Percentiles rank a stretch among this genome's conserved stretches.
Conservation (phyloP, 1,284 basidiomycete species). For the Irpex rosettiformis region DNA sequence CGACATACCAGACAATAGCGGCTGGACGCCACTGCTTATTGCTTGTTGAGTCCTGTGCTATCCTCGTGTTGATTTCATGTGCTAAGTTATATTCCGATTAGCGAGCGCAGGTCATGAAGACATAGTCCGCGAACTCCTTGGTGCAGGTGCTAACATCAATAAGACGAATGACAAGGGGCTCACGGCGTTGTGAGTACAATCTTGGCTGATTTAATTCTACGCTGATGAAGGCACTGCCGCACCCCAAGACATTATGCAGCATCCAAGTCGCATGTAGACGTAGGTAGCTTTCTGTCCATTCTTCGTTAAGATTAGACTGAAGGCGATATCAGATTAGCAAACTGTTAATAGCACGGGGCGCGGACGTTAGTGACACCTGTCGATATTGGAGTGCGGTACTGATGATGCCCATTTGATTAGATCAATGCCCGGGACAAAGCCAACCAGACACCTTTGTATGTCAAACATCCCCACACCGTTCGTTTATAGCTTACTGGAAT, state of each 20-base stretch:
- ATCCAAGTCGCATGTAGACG: slow-evolving; percentile 87
- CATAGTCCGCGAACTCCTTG: slow-evolving; percentile 76
- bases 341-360: slow-evolving; percentile 79
- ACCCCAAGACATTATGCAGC: slow-evolving; percentile 84
- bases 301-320: background rate
- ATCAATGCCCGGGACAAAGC: slow-evolving; percentile 91
- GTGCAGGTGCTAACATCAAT: slow-evolving; percentile 83
- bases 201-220: background rate
- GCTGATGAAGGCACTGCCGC: background rate
- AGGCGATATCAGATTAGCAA: slow-evolving; percentile 69
- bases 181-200: slow-evolving; percentile 70
- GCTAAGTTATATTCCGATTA: slow-evolving; percentile 26
- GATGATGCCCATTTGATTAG: slow-evolving; percentile 36
- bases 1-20: slow-evolving; percentile 66
- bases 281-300: slow-evolving; percentile 28
- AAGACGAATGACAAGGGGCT: slow-evolving; percentile 83
- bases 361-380: slow-evolving; percentile 62
- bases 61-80: background rate
- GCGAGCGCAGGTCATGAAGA: slow-evolving; percentile 81
- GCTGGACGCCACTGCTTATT: slow-evolving; percentile 88
- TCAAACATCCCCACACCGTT: slow-evolving; percentile 19
- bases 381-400: background rate
- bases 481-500: slow-evolving; percentile 15
- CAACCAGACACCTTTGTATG: slow-evolving; percentile 85
- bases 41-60: slow-evolving; percentile 54